Percentiles rank a stretch among this genome's conserved stretches.
Evolutionary conservation across 1,284 basidiomycete species (phyloP).

Genomic region (Xerocomus amazonicus): DNA sequence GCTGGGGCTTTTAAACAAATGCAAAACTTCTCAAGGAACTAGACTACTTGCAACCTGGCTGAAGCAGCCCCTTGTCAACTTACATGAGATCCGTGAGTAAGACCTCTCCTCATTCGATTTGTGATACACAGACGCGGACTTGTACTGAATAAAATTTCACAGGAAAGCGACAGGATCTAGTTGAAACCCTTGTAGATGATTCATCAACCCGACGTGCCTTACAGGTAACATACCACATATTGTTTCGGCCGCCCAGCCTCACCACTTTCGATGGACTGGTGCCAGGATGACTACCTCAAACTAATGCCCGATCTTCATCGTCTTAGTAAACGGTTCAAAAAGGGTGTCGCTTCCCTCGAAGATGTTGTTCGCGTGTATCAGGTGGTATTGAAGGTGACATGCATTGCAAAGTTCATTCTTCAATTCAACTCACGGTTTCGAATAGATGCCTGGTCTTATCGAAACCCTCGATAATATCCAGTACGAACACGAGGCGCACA

Average conservation of each 20-base stretch:
- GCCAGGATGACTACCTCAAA: constrained; percentile 81
- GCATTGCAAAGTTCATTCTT: background rate
- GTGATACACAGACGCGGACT: too few species aligned
- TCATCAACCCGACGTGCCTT: constrained; percentile 67
- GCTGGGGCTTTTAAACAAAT: constrained; percentile 88
- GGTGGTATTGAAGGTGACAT: constrained; percentile 61
- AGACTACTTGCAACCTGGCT: constrained; percentile 90
- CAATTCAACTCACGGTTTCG: background rate
- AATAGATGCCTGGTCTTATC: constrained; percentile 75
- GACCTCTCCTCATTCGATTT: background rate
- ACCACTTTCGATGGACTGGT: background rate
- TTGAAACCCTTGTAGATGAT: constrained; percentile 85
- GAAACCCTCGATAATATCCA: constrained; percentile 55
- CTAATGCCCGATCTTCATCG: constrained; percentile 94
- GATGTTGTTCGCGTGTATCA: constrained; percentile 98
- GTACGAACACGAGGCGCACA: constrained; percentile 45
- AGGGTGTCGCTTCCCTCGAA: constrained; percentile 80
- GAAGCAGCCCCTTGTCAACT: constrained; percentile 93
- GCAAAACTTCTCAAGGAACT: constrained; percentile 96
- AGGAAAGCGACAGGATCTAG: constrained; percentile 85
- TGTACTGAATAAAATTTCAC: background rate
- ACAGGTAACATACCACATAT: constrained; percentile 46
- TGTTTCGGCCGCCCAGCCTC: background rate
- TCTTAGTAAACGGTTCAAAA: constrained; percentile 91
- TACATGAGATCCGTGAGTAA: constrained; percentile 85